Evolutionary conservation across 1,139 yeast genomes (phyloP), one percentile per base, ranked within the genome.

Genomic region (Debaryomyces coudertii): DNA sequence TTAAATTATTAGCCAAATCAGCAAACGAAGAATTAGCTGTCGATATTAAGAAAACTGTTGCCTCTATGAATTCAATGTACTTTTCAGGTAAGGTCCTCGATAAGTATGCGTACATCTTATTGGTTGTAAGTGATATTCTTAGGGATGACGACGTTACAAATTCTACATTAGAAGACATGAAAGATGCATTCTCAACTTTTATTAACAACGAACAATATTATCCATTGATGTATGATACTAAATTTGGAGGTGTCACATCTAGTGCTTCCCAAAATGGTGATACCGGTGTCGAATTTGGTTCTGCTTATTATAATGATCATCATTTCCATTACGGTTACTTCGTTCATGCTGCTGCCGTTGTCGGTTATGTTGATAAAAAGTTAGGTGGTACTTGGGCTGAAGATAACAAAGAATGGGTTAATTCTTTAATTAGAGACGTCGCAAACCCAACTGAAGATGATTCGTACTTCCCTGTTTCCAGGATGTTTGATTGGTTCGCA

Each of bases 261-360:
- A 69, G 82, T 27, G 83, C 85, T 18, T 63, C 78, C 31, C 72
- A 79, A 50, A 70, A 72, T 31, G 79, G 80, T 42, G 79, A 82
- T 44, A 56, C 65, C 25, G 63, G 62, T 30, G 63, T 63, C 31
- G 71, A 66, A 44, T 87, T 67, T 60, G 95, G 93, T 24, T 71
- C 82, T 53, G 77, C 85, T 12, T 82, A 78, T 65, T 87, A 87
- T 66, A 87, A 86, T 55, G 93, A 87, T 62, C 93, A 83, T 58
- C 93, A 87, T 60, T 87, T 85, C 80, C 93, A 87, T 58, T 87
- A 85, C 60, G 92, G 93, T 22, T 87, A 87, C 65, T 79, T 79
- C 56, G 76, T 87, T 44, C 90, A 86, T 56, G 86, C 93, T 7
- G 90, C 92, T 6, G 93, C 95, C 2, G 76, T 85, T 40, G 75